Percentiles rank a stretch among this genome's conserved stretches.
Evolutionary conservation across 805 yeast genomes (phyloP).

Genomic region (Schizosaccharomyces cryophilus): DNA sequence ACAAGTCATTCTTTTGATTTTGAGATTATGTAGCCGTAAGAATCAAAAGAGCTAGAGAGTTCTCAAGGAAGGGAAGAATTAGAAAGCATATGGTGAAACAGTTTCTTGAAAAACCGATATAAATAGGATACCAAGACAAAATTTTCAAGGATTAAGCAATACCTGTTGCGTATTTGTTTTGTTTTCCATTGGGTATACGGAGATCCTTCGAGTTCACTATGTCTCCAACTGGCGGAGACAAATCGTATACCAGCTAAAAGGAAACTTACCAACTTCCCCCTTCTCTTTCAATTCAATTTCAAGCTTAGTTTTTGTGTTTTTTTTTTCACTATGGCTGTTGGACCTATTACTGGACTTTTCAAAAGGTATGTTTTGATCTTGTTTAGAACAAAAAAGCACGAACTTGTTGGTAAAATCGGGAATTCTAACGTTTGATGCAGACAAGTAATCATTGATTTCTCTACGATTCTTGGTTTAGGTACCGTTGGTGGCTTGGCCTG

Average conservation of each 20-base stretch:
- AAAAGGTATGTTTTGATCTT: constrained; percentile 1
- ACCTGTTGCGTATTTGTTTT: too few relatives aligned
- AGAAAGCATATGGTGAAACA: too few relatives aligned
- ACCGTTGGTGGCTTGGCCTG: not conserved
- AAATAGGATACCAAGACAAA: too few relatives aligned
- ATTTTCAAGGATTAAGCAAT: too few relatives aligned
- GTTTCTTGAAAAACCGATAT: too few relatives aligned
- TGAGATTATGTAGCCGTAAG: too few relatives aligned
- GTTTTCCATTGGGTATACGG: too few relatives aligned
- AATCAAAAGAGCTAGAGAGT: too few relatives aligned
- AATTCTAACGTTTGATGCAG: not conserved
- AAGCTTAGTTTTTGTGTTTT: not conserved
- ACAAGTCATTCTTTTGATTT: too few relatives aligned
- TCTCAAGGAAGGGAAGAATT: too few relatives aligned
- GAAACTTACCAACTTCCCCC: not conserved
- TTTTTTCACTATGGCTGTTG: constrained; percentile 6
- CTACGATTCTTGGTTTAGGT: not conserved
- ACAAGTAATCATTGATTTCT: not conserved
- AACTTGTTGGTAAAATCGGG: not conserved
- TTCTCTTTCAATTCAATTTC: not conserved
- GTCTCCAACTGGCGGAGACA: too few relatives aligned
- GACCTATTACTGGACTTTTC: constrained; percentile 8
- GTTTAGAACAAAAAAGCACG: not conserved
- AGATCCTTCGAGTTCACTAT: too few relatives aligned
- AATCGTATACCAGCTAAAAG: not conserved